These are phyloP conservation scores for Ceratocystis diversiconidia DNA, from an alignment of 2,329 filamentous ascomycete species.

Conservation along the genomic window DNA sequence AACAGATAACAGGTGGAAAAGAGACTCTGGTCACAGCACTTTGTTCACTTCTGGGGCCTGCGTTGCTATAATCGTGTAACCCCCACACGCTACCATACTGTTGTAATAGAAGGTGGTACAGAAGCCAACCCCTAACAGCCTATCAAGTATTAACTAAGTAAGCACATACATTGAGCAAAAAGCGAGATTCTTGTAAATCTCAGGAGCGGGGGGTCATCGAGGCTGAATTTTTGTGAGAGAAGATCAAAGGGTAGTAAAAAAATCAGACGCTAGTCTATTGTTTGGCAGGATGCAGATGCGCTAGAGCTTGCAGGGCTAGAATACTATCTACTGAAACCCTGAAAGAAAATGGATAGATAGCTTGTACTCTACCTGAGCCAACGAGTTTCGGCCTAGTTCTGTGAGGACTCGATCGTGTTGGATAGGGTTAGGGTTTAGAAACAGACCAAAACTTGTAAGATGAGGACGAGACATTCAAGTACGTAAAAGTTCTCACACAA, in stretches of 20 bases:
- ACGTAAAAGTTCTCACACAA: not conserved
- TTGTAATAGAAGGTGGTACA: not conserved
- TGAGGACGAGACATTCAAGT: not conserved
- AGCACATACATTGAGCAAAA: not conserved
- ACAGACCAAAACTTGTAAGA: not conserved
- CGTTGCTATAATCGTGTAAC: not conserved
- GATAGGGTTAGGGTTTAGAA: not conserved
- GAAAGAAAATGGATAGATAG: too few relatives aligned
- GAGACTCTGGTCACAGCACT: not conserved
- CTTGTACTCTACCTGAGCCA: too few relatives aligned
- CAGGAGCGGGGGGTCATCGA: not conserved
- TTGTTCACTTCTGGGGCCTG: not conserved
- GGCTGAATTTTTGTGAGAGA: not conserved
- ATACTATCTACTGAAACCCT: not conserved
- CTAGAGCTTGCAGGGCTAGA: not conserved
- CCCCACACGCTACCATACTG: not conserved
- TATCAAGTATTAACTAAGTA: not conserved
- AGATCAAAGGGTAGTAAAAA: not conserved
- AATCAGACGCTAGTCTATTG: not conserved
- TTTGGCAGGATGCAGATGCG: not conserved
- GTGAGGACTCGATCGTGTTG: too few relatives aligned
- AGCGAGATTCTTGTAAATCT: not conserved
- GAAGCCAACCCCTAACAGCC: not conserved
- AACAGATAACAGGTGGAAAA: not conserved
- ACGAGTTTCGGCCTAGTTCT: not conserved